phyloP scores from a whole-genome alignment of 768 basidiomycete genomes.

The Lactarius psammicola region DNA sequence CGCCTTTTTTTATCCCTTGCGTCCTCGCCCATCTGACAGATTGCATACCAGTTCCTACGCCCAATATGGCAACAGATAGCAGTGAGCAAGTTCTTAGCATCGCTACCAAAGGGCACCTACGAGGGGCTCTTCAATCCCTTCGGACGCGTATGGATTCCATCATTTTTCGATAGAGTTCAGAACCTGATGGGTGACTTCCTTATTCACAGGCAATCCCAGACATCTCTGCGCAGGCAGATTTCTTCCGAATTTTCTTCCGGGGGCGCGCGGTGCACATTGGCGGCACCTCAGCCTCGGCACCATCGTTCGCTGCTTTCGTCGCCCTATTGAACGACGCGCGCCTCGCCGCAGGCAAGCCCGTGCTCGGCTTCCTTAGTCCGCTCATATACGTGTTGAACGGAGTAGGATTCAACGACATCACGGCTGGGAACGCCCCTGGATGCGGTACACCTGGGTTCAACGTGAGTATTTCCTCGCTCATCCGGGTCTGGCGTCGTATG shows the following conservation, averaged over 20 bases:
- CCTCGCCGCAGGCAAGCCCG: conserved; percentile 39
- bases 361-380: conserved; percentile 70
- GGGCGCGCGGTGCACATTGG: conserved; percentile 39
- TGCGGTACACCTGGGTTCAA: conserved; percentile 69
- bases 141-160: conserved; percentile 46
- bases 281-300: conserved; percentile 63
- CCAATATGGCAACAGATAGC: conserved; percentile 51
- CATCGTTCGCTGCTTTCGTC: conserved; percentile 54
- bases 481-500: neutral
- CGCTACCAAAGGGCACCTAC: conserved; percentile 47
- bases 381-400: conserved; percentile 50
- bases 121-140: conserved; percentile 53
- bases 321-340: conserved; percentile 53
- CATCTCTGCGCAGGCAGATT: conserved; percentile 51
- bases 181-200: neutral
- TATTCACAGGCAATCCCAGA: conserved; percentile 54
- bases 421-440: conserved; percentile 45
- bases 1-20: conserved; percentile 28
- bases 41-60: conserved; percentile 44
- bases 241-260: conserved; percentile 45
- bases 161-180: neutral
- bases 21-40: neutral
- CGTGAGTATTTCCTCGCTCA: conserved; percentile 38
- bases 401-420: conserved; percentile 57
- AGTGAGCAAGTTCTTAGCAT: conserved; percentile 43